Conservation (phyloP, 345 rosid species). For the Brassica nigra region DNA sequence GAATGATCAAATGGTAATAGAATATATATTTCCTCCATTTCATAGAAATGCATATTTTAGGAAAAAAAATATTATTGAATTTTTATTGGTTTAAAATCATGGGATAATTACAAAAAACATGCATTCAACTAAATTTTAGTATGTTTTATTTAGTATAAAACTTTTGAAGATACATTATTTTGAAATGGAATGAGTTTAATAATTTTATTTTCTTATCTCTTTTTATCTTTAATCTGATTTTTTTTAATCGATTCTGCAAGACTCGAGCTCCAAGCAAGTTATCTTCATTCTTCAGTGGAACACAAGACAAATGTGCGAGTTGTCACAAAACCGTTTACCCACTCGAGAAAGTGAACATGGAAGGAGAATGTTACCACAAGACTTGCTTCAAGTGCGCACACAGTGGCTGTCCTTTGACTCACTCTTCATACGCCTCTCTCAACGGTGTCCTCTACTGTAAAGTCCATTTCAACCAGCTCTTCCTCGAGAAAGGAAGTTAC, state of each 20-base stretch:
- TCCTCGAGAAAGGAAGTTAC: constrained; percentile 95
- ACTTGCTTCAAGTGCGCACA: constrained; percentile 88
- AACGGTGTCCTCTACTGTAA: constrained; percentile 93
- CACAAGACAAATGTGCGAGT: constrained; percentile 83
- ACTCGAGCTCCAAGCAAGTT: constrained; percentile 78
- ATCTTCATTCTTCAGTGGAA: constrained; percentile 87
- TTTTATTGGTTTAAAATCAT: too few species aligned
- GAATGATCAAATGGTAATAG: constrained; percentile 61
- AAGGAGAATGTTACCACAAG: constrained; percentile 87
- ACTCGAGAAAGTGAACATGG: constrained; percentile 89
- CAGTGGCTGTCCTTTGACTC: constrained; percentile 86
- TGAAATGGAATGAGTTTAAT: too few species aligned
- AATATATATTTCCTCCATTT: not conserved
- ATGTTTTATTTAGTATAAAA: too few species aligned
- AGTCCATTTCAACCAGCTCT: constrained; percentile 89
- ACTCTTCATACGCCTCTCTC: constrained; percentile 88
- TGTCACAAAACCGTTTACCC: constrained; percentile 92
- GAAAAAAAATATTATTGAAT: too few species aligned
- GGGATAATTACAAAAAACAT: too few species aligned
- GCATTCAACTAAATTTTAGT: too few species aligned
- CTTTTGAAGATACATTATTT: too few species aligned
- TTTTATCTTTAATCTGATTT: not conserved
- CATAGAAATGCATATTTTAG: too few species aligned
- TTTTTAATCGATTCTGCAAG: constrained; percentile 37
- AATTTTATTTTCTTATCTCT: not conserved